phyloP scores from a whole-genome alignment of 108 stramenopile species.

The Heterococcus sp. region DNA sequence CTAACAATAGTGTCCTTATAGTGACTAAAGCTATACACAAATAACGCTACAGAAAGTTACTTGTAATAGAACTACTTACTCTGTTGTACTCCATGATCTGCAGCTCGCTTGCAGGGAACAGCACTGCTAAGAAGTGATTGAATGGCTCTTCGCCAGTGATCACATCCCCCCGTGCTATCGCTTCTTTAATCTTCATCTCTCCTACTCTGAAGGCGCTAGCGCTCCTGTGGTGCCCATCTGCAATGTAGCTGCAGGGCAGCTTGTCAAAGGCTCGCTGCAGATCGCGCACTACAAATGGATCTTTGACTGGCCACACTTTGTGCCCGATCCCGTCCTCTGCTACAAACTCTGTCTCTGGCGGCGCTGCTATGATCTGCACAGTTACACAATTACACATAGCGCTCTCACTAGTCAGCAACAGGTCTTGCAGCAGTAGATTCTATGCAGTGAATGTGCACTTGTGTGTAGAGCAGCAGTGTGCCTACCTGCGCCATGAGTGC shows the following conservation, averaged over 20 bases:
- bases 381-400: not conserved
- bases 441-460: no score
- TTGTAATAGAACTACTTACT: not conserved
- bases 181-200: slow-evolving; percentile 46
- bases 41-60: no score
- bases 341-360: not conserved
- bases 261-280: slow-evolving; percentile 38
- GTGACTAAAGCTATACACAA: no score
- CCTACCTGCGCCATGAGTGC: slow-evolving; percentile 7
- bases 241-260: slow-evolving; percentile 41
- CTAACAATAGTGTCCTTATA: no score
- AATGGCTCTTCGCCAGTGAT: slow-evolving; percentile 47
- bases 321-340: slow-evolving; percentile 40
- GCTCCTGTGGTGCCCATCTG: slow-evolving; percentile 53
- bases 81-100: slow-evolving; percentile 38
- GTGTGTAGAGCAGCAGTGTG: not conserved
- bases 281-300: slow-evolving; percentile 14
- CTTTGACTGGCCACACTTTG: slow-evolving; percentile 27
- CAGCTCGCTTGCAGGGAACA: slow-evolving; percentile 52
- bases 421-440: no score
- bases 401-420: no score
- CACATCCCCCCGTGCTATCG: slow-evolving; percentile 24
- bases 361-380: not conserved
- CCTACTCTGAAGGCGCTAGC: slow-evolving; percentile 51
- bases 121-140: slow-evolving; percentile 37